A percentile compares a stretch with the other conserved stretches of the same genome.
These are phyloP conservation scores for Coemansia sp. DNA, from an alignment of 192 early-diverging fungal species.

Conservation along the genomic window DNA sequence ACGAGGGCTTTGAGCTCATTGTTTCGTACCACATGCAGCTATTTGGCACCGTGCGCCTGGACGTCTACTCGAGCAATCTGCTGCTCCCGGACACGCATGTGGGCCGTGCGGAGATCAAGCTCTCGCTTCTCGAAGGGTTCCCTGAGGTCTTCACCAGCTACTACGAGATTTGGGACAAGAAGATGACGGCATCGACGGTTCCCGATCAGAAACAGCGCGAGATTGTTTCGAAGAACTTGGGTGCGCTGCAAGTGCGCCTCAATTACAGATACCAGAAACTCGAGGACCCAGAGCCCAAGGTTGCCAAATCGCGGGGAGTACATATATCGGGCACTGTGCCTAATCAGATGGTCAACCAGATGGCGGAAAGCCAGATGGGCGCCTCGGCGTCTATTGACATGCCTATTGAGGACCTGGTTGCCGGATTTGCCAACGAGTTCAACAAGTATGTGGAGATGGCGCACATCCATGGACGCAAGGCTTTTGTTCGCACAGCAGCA, in stretches of 20 bases:
- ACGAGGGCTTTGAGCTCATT: conserved; percentile 67
- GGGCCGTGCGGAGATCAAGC: conserved; percentile 69
- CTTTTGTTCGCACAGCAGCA: conserved; percentile 25
- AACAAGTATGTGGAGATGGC: conserved; percentile 44
- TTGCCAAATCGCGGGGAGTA: conserved; percentile 34
- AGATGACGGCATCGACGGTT: conserved; percentile 63
- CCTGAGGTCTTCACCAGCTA: conserved; percentile 73
- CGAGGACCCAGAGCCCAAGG: conserved; percentile 52
- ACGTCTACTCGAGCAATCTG: conserved; percentile 67
- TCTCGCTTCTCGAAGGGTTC: conserved; percentile 62
- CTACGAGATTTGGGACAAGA: conserved; percentile 79
- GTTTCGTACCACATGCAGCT: conserved; percentile 75
- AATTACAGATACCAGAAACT: conserved; percentile 66
- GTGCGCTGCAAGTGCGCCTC: conserved; percentile 69
- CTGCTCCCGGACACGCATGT: conserved; percentile 67
- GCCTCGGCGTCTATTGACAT: conserved; percentile 21
- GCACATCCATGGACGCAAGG: conserved; percentile 18
- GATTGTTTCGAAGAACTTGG: conserved; percentile 65
- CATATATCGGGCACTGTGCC: conserved; percentile 44
- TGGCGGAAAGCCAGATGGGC: conserved; percentile 4
- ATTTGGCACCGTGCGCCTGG: conserved; percentile 71
- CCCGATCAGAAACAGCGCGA: conserved; percentile 60
- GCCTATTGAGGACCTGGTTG: conserved; percentile 45
- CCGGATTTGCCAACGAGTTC: conserved; percentile 49
- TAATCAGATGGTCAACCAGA: conserved; percentile 37